A percentile compares a stretch with the other conserved stretches of the same genome.
phyloP scores from a whole-genome alignment of 2,329 filamentous ascomycete genomes.

The Aaosphaeria pasadenensis region DNA sequence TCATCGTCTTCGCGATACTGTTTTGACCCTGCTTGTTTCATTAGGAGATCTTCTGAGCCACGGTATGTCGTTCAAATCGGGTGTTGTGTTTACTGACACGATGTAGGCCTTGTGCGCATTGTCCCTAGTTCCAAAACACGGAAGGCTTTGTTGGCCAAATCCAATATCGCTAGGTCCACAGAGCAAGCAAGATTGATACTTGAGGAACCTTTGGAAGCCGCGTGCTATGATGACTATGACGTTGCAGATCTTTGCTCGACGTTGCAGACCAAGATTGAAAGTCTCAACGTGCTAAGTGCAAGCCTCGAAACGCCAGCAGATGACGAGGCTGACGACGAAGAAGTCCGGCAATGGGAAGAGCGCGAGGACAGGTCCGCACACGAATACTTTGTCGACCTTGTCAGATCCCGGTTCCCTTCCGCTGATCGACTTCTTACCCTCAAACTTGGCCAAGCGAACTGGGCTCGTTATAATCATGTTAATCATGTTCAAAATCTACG shows the following conservation, averaged over 20 bases:
- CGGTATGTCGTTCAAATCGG: background rate
- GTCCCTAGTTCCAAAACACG: background rate
- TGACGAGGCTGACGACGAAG: slow-evolving; percentile 1
- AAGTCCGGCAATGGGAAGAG: background rate
- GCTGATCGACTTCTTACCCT: slow-evolving; percentile 1
- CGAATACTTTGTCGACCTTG: slow-evolving; percentile 6
- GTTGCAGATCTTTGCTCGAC: background rate
- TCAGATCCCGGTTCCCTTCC: slow-evolving; percentile 4
- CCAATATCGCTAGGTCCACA: background rate
- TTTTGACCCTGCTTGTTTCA: background rate
- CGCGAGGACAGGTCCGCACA: slow-evolving; percentile 4
- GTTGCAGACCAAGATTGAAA: slow-evolving; percentile 1
- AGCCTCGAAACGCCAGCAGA: slow-evolving; percentile 3
- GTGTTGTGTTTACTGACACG: background rate
- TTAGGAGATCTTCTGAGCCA: background rate
- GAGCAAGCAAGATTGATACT: background rate
- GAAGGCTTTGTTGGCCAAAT: background rate
- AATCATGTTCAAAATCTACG: slow-evolving; percentile 1
- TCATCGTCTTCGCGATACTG: background rate
- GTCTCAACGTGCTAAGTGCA: slow-evolving; percentile 4
- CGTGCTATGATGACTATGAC: background rate
- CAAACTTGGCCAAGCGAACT: slow-evolving; percentile 4
- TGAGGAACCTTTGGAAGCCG: background rate
- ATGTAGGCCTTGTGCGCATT: background rate
- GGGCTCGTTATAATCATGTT: slow-evolving; percentile 6